Conservation (phyloP, 805 yeast species). For the Kodamaea neixiangensis region DNA sequence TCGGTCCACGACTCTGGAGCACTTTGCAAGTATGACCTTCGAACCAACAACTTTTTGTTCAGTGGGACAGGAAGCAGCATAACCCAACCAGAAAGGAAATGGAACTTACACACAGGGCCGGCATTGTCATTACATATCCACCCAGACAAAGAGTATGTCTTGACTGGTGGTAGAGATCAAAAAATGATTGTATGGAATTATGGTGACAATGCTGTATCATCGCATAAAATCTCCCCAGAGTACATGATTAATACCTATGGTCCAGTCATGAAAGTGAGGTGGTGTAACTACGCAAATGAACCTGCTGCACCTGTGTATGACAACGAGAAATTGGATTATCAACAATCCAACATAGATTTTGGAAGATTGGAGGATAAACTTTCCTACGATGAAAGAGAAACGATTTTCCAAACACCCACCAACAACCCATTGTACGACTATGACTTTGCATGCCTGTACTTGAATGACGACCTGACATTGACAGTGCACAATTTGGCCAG, state of each 20-base stretch:
- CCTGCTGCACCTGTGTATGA: constrained; percentile 33
- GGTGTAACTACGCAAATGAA: constrained; percentile 44
- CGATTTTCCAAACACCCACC: constrained; percentile 16
- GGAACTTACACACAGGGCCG: constrained; percentile 90
- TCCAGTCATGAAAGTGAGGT: constrained; percentile 74
- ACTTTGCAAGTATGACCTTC: constrained; percentile 82
- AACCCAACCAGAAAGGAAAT: constrained; percentile 64
- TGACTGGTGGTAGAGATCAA: constrained; percentile 92
- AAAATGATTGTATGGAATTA: constrained; percentile 74
- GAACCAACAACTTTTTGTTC: constrained; percentile 30
- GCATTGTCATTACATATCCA: constrained; percentile 89
- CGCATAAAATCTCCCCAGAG: constrained; percentile 53
- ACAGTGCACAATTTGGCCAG: constrained; percentile 71
- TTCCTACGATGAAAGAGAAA: constrained; percentile 19
- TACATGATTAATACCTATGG: constrained; percentile 71
- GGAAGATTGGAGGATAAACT: constrained; percentile 22
- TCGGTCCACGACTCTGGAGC: constrained; percentile 89
- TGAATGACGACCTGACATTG: constrained; percentile 70
- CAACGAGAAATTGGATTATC: constrained; percentile 17
- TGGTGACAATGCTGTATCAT: constrained; percentile 23
- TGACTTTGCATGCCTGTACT: constrained; percentile 71
- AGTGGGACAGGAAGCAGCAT: constrained; percentile 15
- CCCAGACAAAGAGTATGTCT: constrained; percentile 75
- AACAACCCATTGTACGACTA: constrained; percentile 48
- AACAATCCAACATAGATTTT: constrained; percentile 13